These are phyloP conservation scores for Ophiostoma himal-ulmi DNA, from an alignment of 2,329 filamentous ascomycete species.

Conservation along the genomic window DNA sequence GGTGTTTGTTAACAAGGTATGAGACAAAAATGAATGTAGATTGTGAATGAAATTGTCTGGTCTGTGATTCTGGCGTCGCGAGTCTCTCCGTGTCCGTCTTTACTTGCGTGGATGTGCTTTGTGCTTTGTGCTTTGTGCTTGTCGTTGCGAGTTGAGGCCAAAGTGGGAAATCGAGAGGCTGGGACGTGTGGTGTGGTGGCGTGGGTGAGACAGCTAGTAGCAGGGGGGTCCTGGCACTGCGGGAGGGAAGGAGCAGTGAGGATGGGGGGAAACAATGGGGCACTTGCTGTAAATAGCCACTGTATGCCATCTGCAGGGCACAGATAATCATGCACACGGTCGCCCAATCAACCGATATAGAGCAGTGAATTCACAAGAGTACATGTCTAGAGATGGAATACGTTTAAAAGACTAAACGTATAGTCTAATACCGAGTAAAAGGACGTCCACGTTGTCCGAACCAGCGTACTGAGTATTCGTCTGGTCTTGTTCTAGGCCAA, in stretches of 20 bases:
- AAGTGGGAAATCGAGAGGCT: constrained; percentile 34
- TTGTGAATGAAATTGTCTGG: not conserved
- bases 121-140: not conserved
- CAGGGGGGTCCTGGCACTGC: not conserved
- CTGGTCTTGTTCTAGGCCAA: not conserved
- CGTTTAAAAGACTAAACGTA: not conserved
- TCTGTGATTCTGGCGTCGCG: not conserved
- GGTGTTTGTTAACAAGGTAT: not conserved
- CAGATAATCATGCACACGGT: not conserved
- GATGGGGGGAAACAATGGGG: not conserved
- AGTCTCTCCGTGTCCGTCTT: not conserved
- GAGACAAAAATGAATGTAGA: not conserved
- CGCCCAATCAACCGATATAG: not conserved
- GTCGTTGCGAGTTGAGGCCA: not conserved
- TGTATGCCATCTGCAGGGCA: not conserved
- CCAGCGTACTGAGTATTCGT: not conserved
- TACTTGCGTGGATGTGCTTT: not conserved
- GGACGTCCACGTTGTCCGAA: too few species aligned
- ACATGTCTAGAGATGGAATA: too few species aligned
- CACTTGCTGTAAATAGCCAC: constrained; percentile 7
- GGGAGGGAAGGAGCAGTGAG: not conserved
- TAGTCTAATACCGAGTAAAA: not conserved
- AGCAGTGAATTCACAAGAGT: not conserved
- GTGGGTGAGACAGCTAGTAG: constrained; percentile 19
- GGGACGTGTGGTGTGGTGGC: constrained; percentile 24